Percentiles rank a stretch among this genome's conserved stretches.
phyloP scores from a whole-genome alignment of 805 yeast genomes.

The Metschnikowia santaceciliae region DNA sequence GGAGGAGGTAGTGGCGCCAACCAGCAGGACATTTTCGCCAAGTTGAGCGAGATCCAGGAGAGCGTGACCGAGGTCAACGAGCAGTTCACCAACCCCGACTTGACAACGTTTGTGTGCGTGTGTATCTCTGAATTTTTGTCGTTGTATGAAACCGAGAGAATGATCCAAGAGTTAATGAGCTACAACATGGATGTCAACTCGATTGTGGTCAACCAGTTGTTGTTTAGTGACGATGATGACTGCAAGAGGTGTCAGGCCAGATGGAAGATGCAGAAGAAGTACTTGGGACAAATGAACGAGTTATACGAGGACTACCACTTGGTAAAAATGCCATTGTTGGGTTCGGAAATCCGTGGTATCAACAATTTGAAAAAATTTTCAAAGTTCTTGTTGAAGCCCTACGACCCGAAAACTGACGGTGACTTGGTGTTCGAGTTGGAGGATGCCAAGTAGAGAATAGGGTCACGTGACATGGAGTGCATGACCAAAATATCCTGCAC shows the following conservation, averaged over 20 bases:
- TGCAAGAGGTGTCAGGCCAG: slow-evolving; percentile 92
- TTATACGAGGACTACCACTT: slow-evolving; percentile 95
- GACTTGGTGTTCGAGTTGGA: slow-evolving; percentile 51
- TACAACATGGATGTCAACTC: slow-evolving; percentile 96
- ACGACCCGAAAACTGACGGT: slow-evolving; percentile 62
- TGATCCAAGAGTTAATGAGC: slow-evolving; percentile 92
- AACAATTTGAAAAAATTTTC: slow-evolving; percentile 82
- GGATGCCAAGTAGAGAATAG: slow-evolving; percentile 32
- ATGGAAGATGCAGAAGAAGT: slow-evolving; percentile 93
- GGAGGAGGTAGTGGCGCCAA: slow-evolving; percentile 60
- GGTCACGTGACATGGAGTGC: not conserved
- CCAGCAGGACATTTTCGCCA: slow-evolving; percentile 67
- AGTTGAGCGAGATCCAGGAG: slow-evolving; percentile 74
- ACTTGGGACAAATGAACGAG: slow-evolving; percentile 92
- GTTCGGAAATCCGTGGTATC: slow-evolving; percentile 91
- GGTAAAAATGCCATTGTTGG: slow-evolving; percentile 92
- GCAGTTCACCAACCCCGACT: slow-evolving; percentile 93
- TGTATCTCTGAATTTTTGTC: slow-evolving; percentile 97
- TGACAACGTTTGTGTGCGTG: slow-evolving; percentile 93
- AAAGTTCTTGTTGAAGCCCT: slow-evolving; percentile 71
- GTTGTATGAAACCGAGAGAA: slow-evolving; percentile 93
- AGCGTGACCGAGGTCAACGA: slow-evolving; percentile 84
- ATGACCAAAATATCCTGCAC: not conserved
- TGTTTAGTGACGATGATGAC: slow-evolving; percentile 77
- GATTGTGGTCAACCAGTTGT: slow-evolving; percentile 89